phyloP scores from a whole-genome alignment of 768 basidiomycete genomes.

The Lactarius quietus region DNA sequence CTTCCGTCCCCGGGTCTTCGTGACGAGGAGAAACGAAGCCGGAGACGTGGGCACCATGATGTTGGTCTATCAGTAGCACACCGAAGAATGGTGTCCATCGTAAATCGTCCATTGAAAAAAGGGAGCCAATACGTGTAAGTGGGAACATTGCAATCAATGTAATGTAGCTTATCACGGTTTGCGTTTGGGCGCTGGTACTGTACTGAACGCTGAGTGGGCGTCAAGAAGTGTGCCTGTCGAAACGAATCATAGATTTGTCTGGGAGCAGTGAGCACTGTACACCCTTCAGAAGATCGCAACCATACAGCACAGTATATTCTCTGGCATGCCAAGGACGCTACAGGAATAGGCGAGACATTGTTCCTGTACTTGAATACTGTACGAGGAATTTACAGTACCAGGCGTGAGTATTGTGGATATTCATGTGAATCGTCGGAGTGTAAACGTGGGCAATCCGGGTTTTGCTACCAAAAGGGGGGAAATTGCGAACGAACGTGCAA shows the following conservation, averaged over 20 bases:
- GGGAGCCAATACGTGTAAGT: conserved; percentile 18
- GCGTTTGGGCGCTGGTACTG: conserved; percentile 33
- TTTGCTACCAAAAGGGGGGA: neutral
- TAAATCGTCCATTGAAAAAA: conserved; percentile 27
- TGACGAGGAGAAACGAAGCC: neutral
- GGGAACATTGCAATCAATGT: neutral
- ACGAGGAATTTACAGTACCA: neutral
- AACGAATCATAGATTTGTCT: neutral
- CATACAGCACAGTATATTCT: no score
- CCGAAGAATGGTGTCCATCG: conserved; percentile 22
- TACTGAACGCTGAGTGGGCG: neutral
- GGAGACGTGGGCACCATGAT: neutral
- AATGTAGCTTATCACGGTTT: conserved; percentile 30
- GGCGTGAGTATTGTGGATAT: neutral
- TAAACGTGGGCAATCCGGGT: neutral
- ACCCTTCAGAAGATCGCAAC: neutral
- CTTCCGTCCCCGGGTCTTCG: neutral
- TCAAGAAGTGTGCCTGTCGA: neutral
- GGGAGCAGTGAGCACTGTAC: neutral
- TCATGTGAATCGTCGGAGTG: neutral
- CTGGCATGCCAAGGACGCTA: neutral
- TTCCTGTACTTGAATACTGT: conserved; percentile 4
- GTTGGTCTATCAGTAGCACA: conserved; percentile 8
- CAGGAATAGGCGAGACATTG: neutral
- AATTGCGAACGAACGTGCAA: neutral